phyloP scores from a whole-genome alignment of 345 rosid genomes.

The Eucalyptus polyanthemos region DNA sequence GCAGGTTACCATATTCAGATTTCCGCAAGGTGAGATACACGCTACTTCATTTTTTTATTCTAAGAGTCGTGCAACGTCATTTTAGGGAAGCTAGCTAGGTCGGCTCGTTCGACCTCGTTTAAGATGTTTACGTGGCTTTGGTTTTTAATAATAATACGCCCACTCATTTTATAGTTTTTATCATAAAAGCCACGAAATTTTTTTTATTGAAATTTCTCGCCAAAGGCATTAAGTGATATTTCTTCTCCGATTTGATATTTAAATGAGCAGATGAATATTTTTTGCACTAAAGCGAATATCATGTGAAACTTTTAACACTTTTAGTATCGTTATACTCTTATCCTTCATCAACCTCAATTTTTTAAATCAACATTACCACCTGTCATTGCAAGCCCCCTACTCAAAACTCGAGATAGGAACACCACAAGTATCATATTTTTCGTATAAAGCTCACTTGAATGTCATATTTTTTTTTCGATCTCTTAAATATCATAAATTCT shows the following conservation, averaged over 20 bases:
- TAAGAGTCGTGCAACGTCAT: not conserved
- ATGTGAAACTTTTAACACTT: no score
- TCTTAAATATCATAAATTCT: no score
- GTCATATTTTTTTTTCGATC: no score
- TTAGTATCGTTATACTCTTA: no score
- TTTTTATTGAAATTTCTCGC: no score
- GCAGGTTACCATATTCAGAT: not conserved
- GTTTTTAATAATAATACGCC: not conserved
- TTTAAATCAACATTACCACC: not conserved
- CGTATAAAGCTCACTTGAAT: not conserved
- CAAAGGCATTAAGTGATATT: not conserved
- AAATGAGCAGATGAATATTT: no score
- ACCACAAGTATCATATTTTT: no score
- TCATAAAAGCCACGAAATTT: no score
- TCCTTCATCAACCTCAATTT: not conserved
- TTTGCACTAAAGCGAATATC: rapidly evolving
- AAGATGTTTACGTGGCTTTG: no score
- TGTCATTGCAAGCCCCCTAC: not conserved
- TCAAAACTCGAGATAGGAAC: no score
- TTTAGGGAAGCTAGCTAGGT: not conserved
- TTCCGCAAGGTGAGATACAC: not conserved
- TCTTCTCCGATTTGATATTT: no score
- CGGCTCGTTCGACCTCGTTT: not conserved
- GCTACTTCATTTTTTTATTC: not conserved
- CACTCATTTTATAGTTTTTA: not conserved